Conservation (phyloP, 257 asterid genomes). For the Solanum chmielewskii region DNA sequence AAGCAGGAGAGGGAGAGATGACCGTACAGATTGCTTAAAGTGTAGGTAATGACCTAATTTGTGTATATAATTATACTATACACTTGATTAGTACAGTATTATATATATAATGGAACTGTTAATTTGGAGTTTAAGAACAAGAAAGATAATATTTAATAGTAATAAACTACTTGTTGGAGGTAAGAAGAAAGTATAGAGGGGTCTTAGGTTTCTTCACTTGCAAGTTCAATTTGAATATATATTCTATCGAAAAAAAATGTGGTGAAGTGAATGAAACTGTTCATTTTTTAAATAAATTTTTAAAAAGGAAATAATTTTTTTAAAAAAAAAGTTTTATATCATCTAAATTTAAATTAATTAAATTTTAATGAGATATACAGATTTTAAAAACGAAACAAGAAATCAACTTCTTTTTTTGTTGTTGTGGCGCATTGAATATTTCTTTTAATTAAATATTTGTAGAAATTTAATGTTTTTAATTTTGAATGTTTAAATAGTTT, state of each 20-base stretch:
- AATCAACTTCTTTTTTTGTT: neutral
- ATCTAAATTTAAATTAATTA: too few relatives aligned
- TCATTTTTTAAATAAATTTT: too few relatives aligned
- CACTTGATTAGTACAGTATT: neutral
- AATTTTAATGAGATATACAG: fast-evolving
- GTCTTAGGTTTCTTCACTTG: neutral
- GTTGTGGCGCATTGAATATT: neutral
- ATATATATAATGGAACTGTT: neutral
- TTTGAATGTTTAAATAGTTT: neutral
- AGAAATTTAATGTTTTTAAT: neutral
- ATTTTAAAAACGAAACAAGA: too few relatives aligned
- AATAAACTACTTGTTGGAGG: neutral
- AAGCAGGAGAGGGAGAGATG: neutral
- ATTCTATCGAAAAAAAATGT: fast-evolving
- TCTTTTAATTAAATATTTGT: neutral
- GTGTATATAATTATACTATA: neutral
- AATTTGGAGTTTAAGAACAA: neutral
- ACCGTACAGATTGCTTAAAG: neutral
- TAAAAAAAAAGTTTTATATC: fast-evolving
- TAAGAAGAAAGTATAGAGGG: neutral
- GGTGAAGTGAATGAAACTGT: neutral
- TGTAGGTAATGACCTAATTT: neutral
- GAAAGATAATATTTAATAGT: neutral
- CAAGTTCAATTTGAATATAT: neutral
- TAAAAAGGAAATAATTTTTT: fast-evolving